Base-by-base conservation (phyloP, 306 rosid species). In the Corylus heterophylla region DNA sequence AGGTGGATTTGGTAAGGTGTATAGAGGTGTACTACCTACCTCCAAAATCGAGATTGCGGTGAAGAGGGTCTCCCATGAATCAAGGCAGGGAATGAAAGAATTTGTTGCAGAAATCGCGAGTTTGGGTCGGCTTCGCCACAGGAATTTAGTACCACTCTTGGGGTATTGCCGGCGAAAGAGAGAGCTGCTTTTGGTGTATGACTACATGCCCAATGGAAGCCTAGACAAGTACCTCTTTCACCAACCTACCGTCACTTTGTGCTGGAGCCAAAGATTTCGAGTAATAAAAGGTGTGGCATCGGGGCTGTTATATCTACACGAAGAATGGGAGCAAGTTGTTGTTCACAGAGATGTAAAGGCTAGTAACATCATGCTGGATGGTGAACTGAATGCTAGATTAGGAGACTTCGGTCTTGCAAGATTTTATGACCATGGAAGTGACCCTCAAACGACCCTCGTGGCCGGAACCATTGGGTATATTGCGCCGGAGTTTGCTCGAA, bases 371-470 rank as follows among this genome's bases (percentile, higher is more conserved):
- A 20, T 85, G 42, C 78, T 85, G 2, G 88, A 79, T 49, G 64
- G 77, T 11, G 86, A 85, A 17, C 35, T 76, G 27, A 85, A 78
- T 18, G 86, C 64, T 11, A 71, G 51, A 27, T 54, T 85, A 2
- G 88, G 82, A 3, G 88, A 85, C 63, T 85, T 85, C n/a, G 86
- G 88, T 3, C 82, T 85, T 1, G 83, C 88, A 5, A 78, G 83
- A 20, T 56, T 81, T 12, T 81, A 81, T 20, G 83, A 85, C 54
- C 85, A 75, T 52, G 83, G 88, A 16, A 47, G 63, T 4, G 81
- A 81, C 35, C 85, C 83, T 12, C 83, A 74, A 27, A 85, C 88
- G 0, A 81, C 88, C 2, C 78, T 63, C 39, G 52, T 85, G 5
- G 81, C 55, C 0, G 88, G 88, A 63, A 85, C 88, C 3, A 47